Conservation (phyloP, 345 rosid species). For the Mercurialis annua region DNA sequence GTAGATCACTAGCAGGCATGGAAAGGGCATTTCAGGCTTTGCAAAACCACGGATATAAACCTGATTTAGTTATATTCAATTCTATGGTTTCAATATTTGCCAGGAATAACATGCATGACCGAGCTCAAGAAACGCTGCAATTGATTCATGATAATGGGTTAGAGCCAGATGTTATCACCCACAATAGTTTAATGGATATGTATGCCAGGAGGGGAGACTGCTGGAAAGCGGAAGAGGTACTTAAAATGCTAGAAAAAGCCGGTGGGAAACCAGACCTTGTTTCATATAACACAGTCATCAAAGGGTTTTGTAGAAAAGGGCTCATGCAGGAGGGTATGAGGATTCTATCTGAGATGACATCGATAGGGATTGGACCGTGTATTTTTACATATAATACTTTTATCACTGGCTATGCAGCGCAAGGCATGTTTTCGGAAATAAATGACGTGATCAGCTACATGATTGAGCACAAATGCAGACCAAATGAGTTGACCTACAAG, state of each 20-base stretch:
- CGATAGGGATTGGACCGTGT: conserved; percentile 66
- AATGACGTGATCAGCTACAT: conserved; percentile 65
- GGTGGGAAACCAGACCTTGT: conserved; percentile 64
- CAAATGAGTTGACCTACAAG: conserved; percentile 83
- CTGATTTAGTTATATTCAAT: conserved; percentile 78
- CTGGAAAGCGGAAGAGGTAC: conserved; percentile 85
- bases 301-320: conserved; percentile 86
- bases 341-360: conserved; percentile 68
- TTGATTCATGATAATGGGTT: conserved; percentile 54
- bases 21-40: conserved; percentile 66
- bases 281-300: conserved; percentile 87
- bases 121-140: conserved; percentile 51
- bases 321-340: conserved; percentile 82
- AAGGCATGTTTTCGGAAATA: conserved; percentile 61
- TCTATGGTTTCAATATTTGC: conserved; percentile 72
- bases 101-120: conserved; percentile 59
- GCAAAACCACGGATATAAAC: conserved; percentile 60
- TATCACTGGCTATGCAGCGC: conserved; percentile 59
- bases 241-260: conserved; percentile 41
- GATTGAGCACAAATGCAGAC: conserved; percentile 63
- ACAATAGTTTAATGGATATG: conserved; percentile 93
- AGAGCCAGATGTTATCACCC: conserved; percentile 74
- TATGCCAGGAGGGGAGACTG: conserved; percentile 74
- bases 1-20: conserved; percentile 57
- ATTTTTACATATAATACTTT: conserved; percentile 86